These are phyloP conservation scores for Ogataea ramenticola DNA, from an alignment of 805 yeast genomes.

Conservation along the genomic window DNA sequence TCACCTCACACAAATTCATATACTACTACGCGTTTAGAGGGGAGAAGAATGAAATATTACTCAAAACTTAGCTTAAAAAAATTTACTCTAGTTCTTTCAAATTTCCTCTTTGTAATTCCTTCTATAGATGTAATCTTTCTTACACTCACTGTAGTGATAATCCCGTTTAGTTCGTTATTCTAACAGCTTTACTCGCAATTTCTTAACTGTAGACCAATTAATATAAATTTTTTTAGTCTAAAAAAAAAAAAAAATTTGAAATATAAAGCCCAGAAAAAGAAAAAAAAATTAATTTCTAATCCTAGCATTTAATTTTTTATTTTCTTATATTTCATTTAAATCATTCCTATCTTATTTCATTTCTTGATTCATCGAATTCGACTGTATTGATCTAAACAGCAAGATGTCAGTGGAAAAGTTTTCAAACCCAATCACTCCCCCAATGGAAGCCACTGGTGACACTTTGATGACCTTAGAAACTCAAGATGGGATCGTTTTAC, in stretches of 20 bases:
- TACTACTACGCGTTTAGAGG: neutral
- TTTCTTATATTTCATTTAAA: slow-evolving; percentile 2
- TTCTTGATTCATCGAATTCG: neutral
- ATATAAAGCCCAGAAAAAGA: neutral
- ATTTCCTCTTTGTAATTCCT: neutral
- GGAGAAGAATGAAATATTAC: too few species aligned
- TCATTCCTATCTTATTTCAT: neutral
- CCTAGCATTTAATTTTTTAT: neutral
- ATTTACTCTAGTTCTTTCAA: too few species aligned
- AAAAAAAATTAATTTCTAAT: neutral
- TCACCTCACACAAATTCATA: too few species aligned
- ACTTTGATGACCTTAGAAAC: slow-evolving; percentile 82
- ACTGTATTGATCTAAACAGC: neutral
- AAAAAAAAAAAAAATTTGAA: neutral
- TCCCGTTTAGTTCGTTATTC: too few species aligned
- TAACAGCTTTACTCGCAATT: too few species aligned
- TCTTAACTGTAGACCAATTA: too few species aligned
- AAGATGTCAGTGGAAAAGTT: slow-evolving; percentile 36
- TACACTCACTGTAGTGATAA: neutral
- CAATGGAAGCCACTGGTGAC: slow-evolving; percentile 78
- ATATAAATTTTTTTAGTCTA: too few species aligned
- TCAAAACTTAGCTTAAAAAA: too few species aligned
- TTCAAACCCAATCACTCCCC: slow-evolving; percentile 84
- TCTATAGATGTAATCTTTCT: neutral
- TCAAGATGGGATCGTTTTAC: slow-evolving; percentile 76